A percentile compares a stretch with the other conserved stretches of the same genome.
Conservation (phyloP, 805 yeast genomes). For the Candida verbasci region DNA sequence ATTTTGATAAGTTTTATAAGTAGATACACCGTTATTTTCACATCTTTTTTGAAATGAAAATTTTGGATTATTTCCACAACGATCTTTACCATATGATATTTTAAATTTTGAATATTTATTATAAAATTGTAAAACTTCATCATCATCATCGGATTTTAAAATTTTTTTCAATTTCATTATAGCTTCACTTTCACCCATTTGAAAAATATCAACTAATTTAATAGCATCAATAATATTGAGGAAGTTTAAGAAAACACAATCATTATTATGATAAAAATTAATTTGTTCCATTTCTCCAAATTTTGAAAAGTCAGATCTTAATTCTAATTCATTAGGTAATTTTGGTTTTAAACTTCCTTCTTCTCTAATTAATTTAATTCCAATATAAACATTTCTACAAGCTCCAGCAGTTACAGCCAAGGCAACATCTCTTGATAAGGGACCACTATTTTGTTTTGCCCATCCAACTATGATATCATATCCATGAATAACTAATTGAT, state of each 20-base stretch:
- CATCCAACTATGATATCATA: constrained; percentile 63
- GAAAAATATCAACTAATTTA: constrained; percentile 56
- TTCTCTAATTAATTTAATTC: constrained; percentile 39
- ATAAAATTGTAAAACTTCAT: constrained; percentile 33
- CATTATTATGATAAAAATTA: constrained; percentile 62
- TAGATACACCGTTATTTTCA: constrained; percentile 4
- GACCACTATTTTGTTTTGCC: constrained; percentile 66
- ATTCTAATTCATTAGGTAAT: constrained; percentile 39
- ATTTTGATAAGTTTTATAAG: constrained; percentile 10
- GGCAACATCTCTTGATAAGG: constrained; percentile 49
- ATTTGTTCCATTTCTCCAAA: constrained; percentile 78
- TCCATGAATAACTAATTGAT: constrained; percentile 59
- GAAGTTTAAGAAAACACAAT: constrained; percentile 74
- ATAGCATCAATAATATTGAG: constrained; percentile 61
- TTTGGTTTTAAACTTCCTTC: constrained; percentile 15
- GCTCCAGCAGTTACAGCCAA: constrained; percentile 71
- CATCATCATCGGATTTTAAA: constrained; percentile 32
- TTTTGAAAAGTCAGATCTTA: constrained; percentile 55
- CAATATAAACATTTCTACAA: constrained; percentile 72
- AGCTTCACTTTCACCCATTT: constrained; percentile 25
- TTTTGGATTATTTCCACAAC: constrained; percentile 75
- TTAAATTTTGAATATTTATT: constrained; percentile 50
- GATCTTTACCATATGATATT: constrained; percentile 69
- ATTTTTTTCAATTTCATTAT: constrained; percentile 58
- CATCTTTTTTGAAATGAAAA: constrained; percentile 39